Base-by-base conservation (phyloP, 495 filamentous ascomycete species). In the Trichoderma erinaceum region DNA sequence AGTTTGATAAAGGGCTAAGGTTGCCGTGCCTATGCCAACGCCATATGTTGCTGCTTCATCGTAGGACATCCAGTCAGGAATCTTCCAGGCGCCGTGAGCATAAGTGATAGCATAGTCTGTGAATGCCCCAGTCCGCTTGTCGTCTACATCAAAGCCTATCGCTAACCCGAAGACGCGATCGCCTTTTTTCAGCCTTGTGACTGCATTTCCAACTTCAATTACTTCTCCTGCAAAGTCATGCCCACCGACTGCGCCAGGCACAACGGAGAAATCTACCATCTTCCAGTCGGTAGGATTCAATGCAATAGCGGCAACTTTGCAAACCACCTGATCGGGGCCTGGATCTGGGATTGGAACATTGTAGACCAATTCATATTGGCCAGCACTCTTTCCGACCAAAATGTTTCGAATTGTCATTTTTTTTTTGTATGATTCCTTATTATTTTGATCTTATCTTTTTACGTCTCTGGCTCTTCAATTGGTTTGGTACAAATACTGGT, bases 241-340 rank as follows among this genome's bases (percentile, higher is more conserved):
- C 2, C 79, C 77, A 0, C 64, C 5, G 18, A 68, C 66, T 25
- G 63, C 11, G 32, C 69, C 70, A 35, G 68, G 44, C 38, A 32
- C 58, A 23, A 48, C 21, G 11, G 15, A 16, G 41, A n/a, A 23
- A 11, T 58, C 52, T 35, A 86, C 70, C 68, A 78, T 76, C 73
- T 88, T 88, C 81, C 82, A 87, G 74, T 86, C 86, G 0, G 81
- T 81, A 2, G 85, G 85, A 68, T 88, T 88, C 66, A 87, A 66
- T 15, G 78, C 85, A 23, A 87, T 80, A n/a, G 77, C 74, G 23
- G 76, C 75, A 43, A 74, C 80, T 68, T 84, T 85, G 29, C 29
- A 29, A 29, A 29, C 29, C 29, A 29, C 29, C 29, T 29, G 29
- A 29, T 29, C 29, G 1, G 29, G 29, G 1, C 29, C 29, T 29